Base-by-base conservation (phyloP, 2,329 filamentous ascomycete species). In the Diplodia sapinea region DNA sequence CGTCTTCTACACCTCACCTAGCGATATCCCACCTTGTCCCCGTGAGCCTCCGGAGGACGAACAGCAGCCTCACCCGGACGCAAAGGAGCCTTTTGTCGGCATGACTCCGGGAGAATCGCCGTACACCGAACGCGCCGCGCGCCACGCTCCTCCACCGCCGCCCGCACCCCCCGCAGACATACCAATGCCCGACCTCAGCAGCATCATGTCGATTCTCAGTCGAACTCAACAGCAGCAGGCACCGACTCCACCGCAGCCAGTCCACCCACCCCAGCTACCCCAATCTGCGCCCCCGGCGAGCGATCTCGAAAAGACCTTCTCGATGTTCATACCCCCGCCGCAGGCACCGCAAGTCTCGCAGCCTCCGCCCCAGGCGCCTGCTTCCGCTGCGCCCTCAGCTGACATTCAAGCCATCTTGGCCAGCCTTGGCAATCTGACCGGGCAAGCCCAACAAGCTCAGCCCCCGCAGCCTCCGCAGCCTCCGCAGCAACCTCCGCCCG, bases 11-110 rank as follows among this genome's bases (percentile, higher is more conserved):
- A 74, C 76, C 8, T 75, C 79, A 65, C 72, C 75, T 9, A 77
- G 75, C 33, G 82, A 84, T 66, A 83, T 84, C 62, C 82, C 82
- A 12, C 72, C 81, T 0, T 80, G 78, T 66, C 82, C 82, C 1
- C 76, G 79, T 33, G 82, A 84, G 71, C 82, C 82, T 15, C 64
- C 74, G 2, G 78, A 83, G 66, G 74, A 67, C 36, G 74, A 75
- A 51, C 75, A 77, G 12, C 65, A 68, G 8, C 59, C 59, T 17
- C 29, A 63, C 9, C 31, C 59, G 17, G 31, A 63, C n/a, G 47
- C 59, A 33, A 71, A 66, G 7, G 52, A 67, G 3, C 70, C 76
- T 5, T 77, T 74, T 5, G 82, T 84, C 68, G 82, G 81, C 3
- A 38, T 71, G 13, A 78, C 80, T 17, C 71, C 74, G 6, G 73